Evolutionary conservation across 768 basidiomycete genomes (phyloP), one percentile per base, ranked within the genome.

Genomic region (Fibroporia radiculosa): DNA sequence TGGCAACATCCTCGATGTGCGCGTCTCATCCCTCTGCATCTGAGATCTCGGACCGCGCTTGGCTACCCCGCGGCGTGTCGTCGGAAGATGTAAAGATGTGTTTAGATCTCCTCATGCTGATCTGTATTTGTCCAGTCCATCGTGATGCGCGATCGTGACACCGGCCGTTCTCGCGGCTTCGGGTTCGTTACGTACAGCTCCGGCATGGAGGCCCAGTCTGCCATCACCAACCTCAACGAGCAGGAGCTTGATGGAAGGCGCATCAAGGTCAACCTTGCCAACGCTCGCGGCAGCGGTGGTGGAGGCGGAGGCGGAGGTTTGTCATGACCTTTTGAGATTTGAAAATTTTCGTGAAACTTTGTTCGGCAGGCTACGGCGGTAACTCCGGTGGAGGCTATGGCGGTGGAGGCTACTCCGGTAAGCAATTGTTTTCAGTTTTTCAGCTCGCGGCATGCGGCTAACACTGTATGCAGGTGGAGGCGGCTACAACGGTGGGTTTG

Each of bases 71-170:
- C 36, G 22, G 13, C 40, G 31, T 25, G 28, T 11, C 26, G 45
- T 34, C 24, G 36, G 28, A 26, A 44, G 34, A 36, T 27, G 14
- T 18, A 16, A n/a, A n/a, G n/a, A n/a, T n/a, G n/a, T n/a, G n/a
- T n/a, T 16, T 35, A 24, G 37, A 31, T 29, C 36, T 6, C 62
- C 68, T 69, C 56, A 63, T 69, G 23, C 45, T 55, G 53, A 56
- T 38, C 32, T 41, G 34, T n/a, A n/a, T n/a, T 40, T 47, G 63
- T 67, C 53, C 67, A 96, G 91, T 87, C 86, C 56, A 92, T 95
- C 69, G 92, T 95, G 65, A 95, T 95, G 93, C 86, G 90, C 71
- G 93, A 98, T 71, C 90, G 93, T 62, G 95, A 96, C 62, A 97
- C 95, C 54, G 88, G 90, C 49, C 90, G 93, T 61, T 95, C 91